Base-by-base conservation (phyloP, 257 asterid species). In the Penstemon eatonii region DNA sequence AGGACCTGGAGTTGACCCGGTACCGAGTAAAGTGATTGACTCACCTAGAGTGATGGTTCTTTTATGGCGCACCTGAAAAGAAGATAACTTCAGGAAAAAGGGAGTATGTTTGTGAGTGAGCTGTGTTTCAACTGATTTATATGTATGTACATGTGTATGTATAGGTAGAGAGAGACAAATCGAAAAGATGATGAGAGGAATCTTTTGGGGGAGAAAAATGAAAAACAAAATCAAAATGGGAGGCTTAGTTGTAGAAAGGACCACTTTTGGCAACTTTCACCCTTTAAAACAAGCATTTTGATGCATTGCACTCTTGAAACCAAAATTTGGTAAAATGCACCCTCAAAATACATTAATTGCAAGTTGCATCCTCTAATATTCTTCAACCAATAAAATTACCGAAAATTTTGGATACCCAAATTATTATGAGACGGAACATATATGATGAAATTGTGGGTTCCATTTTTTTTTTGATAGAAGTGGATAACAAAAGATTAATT, bases 21-120 rank as follows among this genome's bases (percentile, higher is more conserved):
- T 1, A 25, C 33, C 54, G 54, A 49, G 54, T 49, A 15, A 49
- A 49, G 54, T 49, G n/a, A 49, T 5, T 49, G 54, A 49, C 54
- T 49, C 15, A 49, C 54, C 54, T 49, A 49, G 10, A 49, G 15
- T 11, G 65, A 40, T 11, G 19, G 10, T 7, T 7, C 3, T 3
- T 2, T 25, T 25, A 25, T 25, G 33, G 33, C 33, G 33, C 33
- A 25, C 33, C 33, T 25, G 6, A 5, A n/a, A 36, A 59, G 65
- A 59, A 42, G 18, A 9, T 18, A 59, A 5, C 64, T 59, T 59
- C 64, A 39, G 36, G 47, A 33, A 25, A 36, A 58, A 58, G 49
- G 7, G 7, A 40, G n/a, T 4, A 1, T 0, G 19, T 40, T 19
- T 2, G 65, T 1, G 65, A 49, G 54, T 49, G 54, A 49, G 54